Base-by-base conservation (phyloP, 2,329 filamentous ascomycete species). In the Cercospora sp. region DNA sequence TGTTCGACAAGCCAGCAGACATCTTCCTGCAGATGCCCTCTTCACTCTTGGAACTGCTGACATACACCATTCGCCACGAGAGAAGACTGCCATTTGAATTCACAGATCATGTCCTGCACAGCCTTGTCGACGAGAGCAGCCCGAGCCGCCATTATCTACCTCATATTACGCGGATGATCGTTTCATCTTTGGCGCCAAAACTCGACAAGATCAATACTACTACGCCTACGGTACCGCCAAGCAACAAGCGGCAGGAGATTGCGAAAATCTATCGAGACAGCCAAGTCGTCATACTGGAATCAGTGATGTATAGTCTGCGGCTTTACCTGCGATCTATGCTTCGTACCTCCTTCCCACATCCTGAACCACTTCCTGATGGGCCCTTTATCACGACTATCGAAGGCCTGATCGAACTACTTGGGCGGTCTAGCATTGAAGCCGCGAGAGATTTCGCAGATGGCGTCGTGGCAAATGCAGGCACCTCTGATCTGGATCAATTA, bases 251-350 rank as follows among this genome's bases (percentile, higher is more conserved):
- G 64, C 82, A 83, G 72, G 73, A 70, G 28, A 79, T 79, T 57
- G 81, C 81, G 2, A 77, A 76, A 42, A 79, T 81, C 6, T 84
- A 83, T 69, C 79, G 82, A 20, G 75, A 79, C 55, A 76, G 80
- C 6, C 82, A 84, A 71, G 67, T 75, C 13, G 64, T 61, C 2
- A 79, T 80, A 58, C 69, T 80, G 12, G 65, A 75, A 7, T 66
- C 71, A 1, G 69, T 76, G 0, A 76, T 75, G 36, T 63, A 70
- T 4, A 73, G 72, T 9, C 70, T 80, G 31, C 69, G 74, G 9
- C 64, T 62, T 1, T 77, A 75, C 59, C 74, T 76, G 5, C 72
- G 75, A 55, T 74, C 72, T 2, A 55, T 75, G 1, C 62, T 76
- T 7, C 69, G 64, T 26, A 58, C 26, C 9, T 31, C 42, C 13